Evolutionary conservation across 768 basidiomycete genomes (phyloP).

Genomic region (Termitomyces sp.): DNA sequence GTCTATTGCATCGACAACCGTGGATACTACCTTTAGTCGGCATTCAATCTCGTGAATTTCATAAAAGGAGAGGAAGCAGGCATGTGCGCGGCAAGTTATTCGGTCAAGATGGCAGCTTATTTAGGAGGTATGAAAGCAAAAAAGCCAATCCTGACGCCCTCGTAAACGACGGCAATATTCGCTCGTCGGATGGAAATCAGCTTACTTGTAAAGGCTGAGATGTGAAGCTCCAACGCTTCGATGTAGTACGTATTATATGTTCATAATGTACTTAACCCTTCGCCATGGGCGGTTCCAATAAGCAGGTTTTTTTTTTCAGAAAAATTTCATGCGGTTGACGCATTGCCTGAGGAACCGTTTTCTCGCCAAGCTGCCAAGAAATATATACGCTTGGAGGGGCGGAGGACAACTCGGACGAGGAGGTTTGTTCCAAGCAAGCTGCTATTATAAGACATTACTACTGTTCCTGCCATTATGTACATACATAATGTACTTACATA

Average conservation of each 20-base stretch:
- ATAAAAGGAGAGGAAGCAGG: neutral
- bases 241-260: constrained; percentile 23
- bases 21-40: constrained; percentile 29
- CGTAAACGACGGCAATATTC: neutral
- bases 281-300: neutral
- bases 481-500: neutral
- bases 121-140: too few species aligned
- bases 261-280: constrained; percentile 14
- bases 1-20: constrained; percentile 33
- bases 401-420: neutral
- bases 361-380: neutral
- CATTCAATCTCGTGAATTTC: too few species aligned
- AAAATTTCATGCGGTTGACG: neutral
- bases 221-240: neutral
- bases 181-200: neutral
- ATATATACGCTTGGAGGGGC: neutral
- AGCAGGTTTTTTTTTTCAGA: neutral
- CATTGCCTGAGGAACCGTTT: neutral
- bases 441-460: neutral
- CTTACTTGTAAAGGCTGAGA: neutral
- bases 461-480: neutral
- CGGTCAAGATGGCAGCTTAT: too few species aligned
- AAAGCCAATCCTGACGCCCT: neutral
- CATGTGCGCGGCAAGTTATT: too few species aligned
- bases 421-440: neutral